Percentiles rank a stretch among this genome's conserved stretches.
These are phyloP conservation scores for Rhizopogon rudus DNA, from an alignment of 768 basidiomycete genomes.

Conservation along the genomic window DNA sequence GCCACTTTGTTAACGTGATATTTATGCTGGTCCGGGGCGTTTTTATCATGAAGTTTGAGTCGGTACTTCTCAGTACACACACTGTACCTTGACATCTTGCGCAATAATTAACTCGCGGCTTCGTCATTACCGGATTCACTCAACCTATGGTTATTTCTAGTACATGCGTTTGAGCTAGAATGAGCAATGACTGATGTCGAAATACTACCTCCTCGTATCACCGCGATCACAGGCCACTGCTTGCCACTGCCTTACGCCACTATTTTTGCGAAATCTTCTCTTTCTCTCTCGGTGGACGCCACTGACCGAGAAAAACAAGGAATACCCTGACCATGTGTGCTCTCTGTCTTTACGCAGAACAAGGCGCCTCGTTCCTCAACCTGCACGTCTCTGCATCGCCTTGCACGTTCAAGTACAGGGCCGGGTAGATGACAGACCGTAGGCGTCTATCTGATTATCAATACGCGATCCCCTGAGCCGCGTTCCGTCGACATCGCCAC, in stretches of 20 bases:
- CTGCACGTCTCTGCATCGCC: neutral
- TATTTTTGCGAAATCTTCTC: neutral
- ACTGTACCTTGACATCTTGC: too few relatives aligned
- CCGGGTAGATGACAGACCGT: neutral
- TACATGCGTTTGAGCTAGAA: neutral
- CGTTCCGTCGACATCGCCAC: neutral
- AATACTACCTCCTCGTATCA: neutral
- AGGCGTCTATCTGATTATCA: neutral
- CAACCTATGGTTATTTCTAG: neutral
- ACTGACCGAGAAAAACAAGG: too few relatives aligned
- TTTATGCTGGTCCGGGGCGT: too few relatives aligned
- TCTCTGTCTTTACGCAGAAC: neutral
- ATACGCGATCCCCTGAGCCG: neutral
- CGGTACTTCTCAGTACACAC: too few relatives aligned
- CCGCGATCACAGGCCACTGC: neutral
- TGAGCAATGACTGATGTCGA: neutral
- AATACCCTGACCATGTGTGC: too few relatives aligned
- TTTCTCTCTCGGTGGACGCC: neutral
- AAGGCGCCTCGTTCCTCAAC: neutral
- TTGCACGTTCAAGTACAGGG: neutral
- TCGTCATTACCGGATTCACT: neutral
- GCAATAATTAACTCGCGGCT: neutral
- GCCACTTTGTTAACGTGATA: too few relatives aligned
- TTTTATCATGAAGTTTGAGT: neutral
- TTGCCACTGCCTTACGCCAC: neutral